Percentiles rank a stretch among this genome's conserved stretches.
These are phyloP conservation scores for Botrytis squamosa DNA, from an alignment of 2,329 filamentous ascomycete genomes.

Conservation along the genomic window DNA sequence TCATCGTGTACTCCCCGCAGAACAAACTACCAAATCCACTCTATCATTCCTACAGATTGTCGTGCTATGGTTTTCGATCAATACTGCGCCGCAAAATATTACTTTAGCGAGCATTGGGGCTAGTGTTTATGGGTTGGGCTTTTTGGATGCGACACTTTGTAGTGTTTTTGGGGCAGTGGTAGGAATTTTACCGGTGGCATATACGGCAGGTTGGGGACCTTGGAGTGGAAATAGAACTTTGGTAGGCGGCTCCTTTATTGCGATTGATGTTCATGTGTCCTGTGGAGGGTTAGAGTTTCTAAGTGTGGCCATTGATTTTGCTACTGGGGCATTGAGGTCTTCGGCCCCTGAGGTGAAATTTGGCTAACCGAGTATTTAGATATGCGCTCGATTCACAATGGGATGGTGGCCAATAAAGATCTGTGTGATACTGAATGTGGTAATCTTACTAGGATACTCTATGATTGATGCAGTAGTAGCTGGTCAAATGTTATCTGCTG, in stretches of 20 bases:
- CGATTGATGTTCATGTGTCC: not conserved
- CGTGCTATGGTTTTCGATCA: constrained; percentile 61
- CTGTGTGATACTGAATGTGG: constrained; percentile 60
- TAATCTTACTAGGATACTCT: constrained; percentile 61
- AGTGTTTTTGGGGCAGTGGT: constrained; percentile 57
- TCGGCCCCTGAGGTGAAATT: not conserved
- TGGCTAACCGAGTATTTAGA: constrained; percentile 25
- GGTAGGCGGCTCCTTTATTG: constrained; percentile 39
- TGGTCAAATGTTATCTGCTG: constrained; percentile 66
- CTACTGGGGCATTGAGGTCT: not conserved
- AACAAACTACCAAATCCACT: constrained; percentile 46
- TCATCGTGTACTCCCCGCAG: constrained; percentile 53
- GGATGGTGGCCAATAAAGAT: constrained; percentile 66
- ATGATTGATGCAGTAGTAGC: constrained; percentile 65
- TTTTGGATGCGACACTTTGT: constrained; percentile 55
- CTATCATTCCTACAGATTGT: constrained; percentile 39
- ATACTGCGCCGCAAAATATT: constrained; percentile 62
- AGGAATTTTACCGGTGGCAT: constrained; percentile 55
- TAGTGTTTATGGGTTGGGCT: constrained; percentile 56
- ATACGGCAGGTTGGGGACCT: constrained; percentile 62
- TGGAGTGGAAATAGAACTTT: constrained; percentile 61
- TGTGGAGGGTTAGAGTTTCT: not conserved
- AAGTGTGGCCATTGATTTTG: not conserved
- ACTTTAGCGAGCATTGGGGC: constrained; percentile 64
- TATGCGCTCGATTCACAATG: constrained; percentile 59